Base-by-base conservation (phyloP, 1,284 basidiomycete genomes). In the Pseudozyma sp. region DNA sequence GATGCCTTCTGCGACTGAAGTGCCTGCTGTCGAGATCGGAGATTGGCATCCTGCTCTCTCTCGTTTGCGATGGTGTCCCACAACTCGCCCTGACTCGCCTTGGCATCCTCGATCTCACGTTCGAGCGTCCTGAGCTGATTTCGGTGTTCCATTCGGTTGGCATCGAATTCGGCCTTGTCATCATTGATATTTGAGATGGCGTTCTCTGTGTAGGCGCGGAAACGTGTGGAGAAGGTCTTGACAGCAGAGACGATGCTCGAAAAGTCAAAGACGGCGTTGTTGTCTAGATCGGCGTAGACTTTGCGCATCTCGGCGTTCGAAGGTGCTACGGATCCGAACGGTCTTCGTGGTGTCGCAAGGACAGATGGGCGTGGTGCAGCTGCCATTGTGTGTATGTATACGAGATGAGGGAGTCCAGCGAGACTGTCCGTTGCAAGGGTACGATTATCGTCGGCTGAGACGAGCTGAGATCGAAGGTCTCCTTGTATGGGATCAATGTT, bases 61-160 rank as follows among this genome's bases (percentile, higher is more conserved):
- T 80, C 79, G 5, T 70, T 56, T 12, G 77, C 75, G 45, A 80
- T 78, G n/a, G 75, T 78, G 13, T 80, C 75, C 79, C 79, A 80
- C 12, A 80, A 52, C 50, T 77, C 65, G 25, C 72, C 68, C 60
- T 80, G 79, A 12, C 64, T 63, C 21, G 70, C 53, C 55, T 80
- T 80, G 34, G 70, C 61, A 34, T 72, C 72, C 36, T 79, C 79
- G 52, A 78, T 72, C 60, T 80, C 72, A 12, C 68, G 62, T n/a
- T 80, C 78, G 3, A 80, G 75, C 44, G 57, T 67, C 16, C 58
- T 56, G 16, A 74, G 62, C 48, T 71, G 74, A 44, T 75, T 75
- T 45, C 68, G 59, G 12, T 76, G 62, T 52, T 80, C 71, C 58
- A 71, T 60, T 10, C 75, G 66, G 19, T 77, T 76, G 4, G 71